Percentiles rank a stretch among this genome's conserved stretches.
Evolutionary conservation across 257 asterid species (phyloP).

Genomic region (Galeopsis tetrahit): DNA sequence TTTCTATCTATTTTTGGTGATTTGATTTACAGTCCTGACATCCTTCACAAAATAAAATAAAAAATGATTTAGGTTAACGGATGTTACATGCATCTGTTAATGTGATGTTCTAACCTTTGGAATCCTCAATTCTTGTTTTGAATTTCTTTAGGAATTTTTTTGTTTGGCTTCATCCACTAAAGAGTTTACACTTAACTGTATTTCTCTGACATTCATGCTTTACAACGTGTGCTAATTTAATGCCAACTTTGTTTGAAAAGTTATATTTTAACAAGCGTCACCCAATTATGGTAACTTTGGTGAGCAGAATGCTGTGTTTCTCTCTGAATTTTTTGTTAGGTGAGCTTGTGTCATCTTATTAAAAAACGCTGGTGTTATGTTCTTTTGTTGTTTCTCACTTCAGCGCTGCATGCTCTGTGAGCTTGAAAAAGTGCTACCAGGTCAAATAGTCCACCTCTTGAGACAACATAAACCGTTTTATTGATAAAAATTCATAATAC

Average conservation of each 20-base stretch:
- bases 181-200: not conserved
- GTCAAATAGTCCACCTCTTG: not conserved
- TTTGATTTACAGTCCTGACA: constrained; percentile 23
- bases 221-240: not conserved
- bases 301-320: not conserved
- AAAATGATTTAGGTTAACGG: not conserved
- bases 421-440: not conserved
- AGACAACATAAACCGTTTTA: not conserved
- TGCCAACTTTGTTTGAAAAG: not conserved
- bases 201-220: not conserved
- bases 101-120: not conserved
- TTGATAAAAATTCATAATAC: not conserved
- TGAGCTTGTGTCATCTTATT: not conserved
- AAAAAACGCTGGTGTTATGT: not conserved
- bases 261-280: not conserved
- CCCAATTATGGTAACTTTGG: not conserved
- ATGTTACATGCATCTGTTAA: not conserved
- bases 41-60: constrained; percentile 1
- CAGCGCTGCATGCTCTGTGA: not conserved
- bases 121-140: constrained; percentile 1
- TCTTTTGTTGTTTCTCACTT: constrained; percentile 5
- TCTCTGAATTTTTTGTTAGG: not conserved
- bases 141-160: not conserved
- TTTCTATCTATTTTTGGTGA: not conserved
- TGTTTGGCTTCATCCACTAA: not conserved